phyloP scores from a whole-genome alignment of 495 filamentous ascomycete species.

The Apodospora peruviana region DNA sequence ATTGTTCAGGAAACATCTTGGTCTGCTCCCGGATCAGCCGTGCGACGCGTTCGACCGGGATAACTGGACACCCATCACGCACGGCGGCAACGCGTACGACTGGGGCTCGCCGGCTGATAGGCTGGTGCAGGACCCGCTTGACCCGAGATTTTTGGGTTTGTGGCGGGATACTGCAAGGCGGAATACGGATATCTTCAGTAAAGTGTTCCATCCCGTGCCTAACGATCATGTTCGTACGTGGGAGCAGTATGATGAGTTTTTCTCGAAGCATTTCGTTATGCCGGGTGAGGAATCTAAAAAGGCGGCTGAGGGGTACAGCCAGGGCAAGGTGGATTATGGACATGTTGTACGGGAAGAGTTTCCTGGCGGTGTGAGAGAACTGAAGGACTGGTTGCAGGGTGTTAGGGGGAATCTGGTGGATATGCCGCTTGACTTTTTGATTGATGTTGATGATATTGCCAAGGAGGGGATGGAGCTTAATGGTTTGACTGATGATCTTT shows the following conservation, averaged over 20 bases:
- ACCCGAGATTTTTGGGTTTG: slow-evolving; percentile 56
- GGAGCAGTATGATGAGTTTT: slow-evolving; percentile 82
- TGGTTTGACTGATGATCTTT: slow-evolving; percentile 74
- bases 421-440: slow-evolving; percentile 88
- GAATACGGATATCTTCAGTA: slow-evolving; percentile 82
- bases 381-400: slow-evolving; percentile 74
- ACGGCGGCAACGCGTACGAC: slow-evolving; percentile 71
- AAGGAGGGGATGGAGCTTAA: slow-evolving; percentile 78
- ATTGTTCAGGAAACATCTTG: slow-evolving; percentile 87
- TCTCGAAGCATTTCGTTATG: slow-evolving; percentile 60
- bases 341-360: slow-evolving; percentile 85
- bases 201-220: slow-evolving; percentile 84
- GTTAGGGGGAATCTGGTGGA: slow-evolving; percentile 80
- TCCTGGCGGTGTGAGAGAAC: slow-evolving; percentile 56
- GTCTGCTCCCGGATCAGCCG: slow-evolving; percentile 69
- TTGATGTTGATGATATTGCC: slow-evolving; percentile 77
- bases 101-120: slow-evolving; percentile 70
- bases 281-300: slow-evolving; percentile 33
- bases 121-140: slow-evolving; percentile 70
- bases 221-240: slow-evolving; percentile 75
- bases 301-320: slow-evolving; percentile 21
- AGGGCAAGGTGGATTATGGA: slow-evolving; percentile 60
- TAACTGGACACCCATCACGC: slow-evolving; percentile 75
- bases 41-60: slow-evolving; percentile 48
- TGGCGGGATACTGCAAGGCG: slow-evolving; percentile 69